Percentiles rank a stretch among this genome's conserved stretches.
Evolutionary conservation across 2,329 filamentous ascomycete species (phyloP).

Genomic region (Cryphonectria naterciae): DNA sequence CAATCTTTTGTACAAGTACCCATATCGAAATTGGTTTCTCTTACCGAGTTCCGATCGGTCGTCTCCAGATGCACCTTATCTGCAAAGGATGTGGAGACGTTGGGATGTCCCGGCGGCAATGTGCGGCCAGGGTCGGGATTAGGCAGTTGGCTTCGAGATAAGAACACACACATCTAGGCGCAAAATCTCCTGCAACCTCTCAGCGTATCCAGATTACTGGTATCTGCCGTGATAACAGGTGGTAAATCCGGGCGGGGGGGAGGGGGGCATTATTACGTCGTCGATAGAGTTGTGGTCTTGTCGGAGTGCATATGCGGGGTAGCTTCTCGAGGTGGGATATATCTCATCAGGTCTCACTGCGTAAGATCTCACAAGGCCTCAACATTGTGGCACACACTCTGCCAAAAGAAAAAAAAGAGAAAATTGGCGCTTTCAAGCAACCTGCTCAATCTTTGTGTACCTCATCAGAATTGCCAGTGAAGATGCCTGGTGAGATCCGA

Average conservation of each 20-base stretch:
- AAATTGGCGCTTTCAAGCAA: background rate
- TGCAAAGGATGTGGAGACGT: conserved; percentile 23
- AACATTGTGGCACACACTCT: background rate
- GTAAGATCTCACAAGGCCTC: background rate
- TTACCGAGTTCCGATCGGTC: background rate
- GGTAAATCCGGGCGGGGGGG: conserved; percentile 5
- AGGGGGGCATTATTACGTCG: conserved; percentile 25
- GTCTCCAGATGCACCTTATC: conserved; percentile 23
- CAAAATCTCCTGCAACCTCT: conserved; percentile 1
- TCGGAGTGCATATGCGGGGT: conserved; percentile 24
- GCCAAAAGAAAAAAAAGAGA: background rate
- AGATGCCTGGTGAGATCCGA: conserved; percentile 52
- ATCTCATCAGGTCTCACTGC: background rate
- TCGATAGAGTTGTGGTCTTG: conserved; percentile 5
- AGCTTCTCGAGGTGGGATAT: conserved; percentile 8
- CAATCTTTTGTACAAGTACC: background rate
- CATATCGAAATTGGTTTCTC: background rate
- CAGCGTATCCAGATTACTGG: background rate
- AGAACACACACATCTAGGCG: conserved; percentile 9
- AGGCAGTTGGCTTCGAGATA: conserved; percentile 23
- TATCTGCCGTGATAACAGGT: conserved; percentile 17
- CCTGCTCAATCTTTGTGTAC: too few relatives aligned
- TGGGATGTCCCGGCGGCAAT: conserved; percentile 15
- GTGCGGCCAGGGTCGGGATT: conserved; percentile 26
- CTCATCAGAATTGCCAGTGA: background rate